Percentiles rank a stretch among this genome's conserved stretches.
Conservation (phyloP, 1,284 basidiomycete species). For the Wallemia hederae region DNA sequence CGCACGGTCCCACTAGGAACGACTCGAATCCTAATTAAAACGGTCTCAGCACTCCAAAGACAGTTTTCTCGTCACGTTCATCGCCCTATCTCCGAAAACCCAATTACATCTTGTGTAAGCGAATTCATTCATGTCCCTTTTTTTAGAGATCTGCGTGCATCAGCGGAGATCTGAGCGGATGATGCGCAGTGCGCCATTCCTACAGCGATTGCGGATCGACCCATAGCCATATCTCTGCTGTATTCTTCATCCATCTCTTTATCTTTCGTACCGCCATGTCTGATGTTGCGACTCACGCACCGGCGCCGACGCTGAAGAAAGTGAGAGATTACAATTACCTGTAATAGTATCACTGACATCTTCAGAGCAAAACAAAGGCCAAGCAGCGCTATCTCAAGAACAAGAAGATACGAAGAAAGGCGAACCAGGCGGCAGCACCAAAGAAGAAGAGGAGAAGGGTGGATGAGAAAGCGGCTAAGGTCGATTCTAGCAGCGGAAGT, state of each 20-base stretch:
- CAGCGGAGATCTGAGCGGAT: no score
- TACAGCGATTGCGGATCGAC: no score
- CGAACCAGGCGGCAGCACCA: conserved; percentile 19
- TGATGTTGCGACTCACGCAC: background rate
- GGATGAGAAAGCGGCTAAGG: conserved; percentile 2
- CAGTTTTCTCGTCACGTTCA: no score
- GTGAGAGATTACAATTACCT: background rate
- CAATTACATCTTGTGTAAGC: no score
- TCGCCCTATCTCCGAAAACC: no score
- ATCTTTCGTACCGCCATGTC: background rate
- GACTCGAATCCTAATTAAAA: no score
- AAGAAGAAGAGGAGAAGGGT: conserved; percentile 1
- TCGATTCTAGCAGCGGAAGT: conserved; percentile 1
- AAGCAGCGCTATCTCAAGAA: conserved; percentile 34
- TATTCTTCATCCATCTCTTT: background rate
- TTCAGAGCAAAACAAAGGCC: conserved; percentile 23
- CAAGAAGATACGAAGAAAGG: conserved; percentile 31
- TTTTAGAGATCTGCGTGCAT: no score
- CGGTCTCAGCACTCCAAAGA: no score
- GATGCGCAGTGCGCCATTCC: no score
- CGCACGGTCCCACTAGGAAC: no score
- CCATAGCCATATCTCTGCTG: background rate
- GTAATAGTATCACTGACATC: background rate
- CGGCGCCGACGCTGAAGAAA: background rate
- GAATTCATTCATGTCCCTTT: no score